Conservation (phyloP, 75 land plant genomes). For the Sequoiadendron giganteum region DNA sequence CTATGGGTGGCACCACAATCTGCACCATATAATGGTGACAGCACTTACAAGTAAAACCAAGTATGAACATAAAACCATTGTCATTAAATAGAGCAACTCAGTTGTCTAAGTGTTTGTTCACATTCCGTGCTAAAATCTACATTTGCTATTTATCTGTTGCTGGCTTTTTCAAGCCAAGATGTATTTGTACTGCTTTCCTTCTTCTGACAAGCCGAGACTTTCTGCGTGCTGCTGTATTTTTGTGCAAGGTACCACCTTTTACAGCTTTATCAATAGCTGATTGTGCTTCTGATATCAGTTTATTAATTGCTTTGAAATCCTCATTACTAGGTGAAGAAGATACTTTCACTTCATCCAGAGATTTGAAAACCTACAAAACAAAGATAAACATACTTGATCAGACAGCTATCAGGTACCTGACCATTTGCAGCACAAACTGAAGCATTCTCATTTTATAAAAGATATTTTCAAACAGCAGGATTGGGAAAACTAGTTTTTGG, state of each 20-base stretch:
- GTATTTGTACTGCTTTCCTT: slow-evolving; percentile 28
- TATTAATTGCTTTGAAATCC: slow-evolving; percentile 35
- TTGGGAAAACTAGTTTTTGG: not conserved
- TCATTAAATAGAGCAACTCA: not conserved
- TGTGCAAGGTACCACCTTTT: slow-evolving; percentile 42
- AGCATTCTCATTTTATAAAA: not conserved
- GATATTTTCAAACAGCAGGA: not conserved
- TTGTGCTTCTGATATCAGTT: slow-evolving; percentile 42
- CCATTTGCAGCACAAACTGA: not conserved
- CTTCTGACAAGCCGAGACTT: slow-evolving; percentile 47
- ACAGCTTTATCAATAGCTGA: slow-evolving; percentile 46
- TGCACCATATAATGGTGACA: not conserved
- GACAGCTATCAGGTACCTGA: not conserved
- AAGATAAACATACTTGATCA: not conserved
- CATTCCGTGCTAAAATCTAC: not conserved
- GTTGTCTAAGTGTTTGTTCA: not conserved
- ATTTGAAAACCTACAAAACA: slow-evolving; percentile 31
- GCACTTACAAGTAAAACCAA: not conserved
- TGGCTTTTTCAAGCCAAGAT: slow-evolving; percentile 38
- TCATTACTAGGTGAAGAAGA: slow-evolving; percentile 19
- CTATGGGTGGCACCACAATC: not conserved
- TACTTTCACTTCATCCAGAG: slow-evolving; percentile 41
- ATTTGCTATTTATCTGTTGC: not conserved
- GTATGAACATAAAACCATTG: not conserved
- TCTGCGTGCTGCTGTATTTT: slow-evolving; percentile 37